phyloP scores from a whole-genome alignment of 2,329 filamentous ascomycete genomes.

The Epicoccum nigrum region DNA sequence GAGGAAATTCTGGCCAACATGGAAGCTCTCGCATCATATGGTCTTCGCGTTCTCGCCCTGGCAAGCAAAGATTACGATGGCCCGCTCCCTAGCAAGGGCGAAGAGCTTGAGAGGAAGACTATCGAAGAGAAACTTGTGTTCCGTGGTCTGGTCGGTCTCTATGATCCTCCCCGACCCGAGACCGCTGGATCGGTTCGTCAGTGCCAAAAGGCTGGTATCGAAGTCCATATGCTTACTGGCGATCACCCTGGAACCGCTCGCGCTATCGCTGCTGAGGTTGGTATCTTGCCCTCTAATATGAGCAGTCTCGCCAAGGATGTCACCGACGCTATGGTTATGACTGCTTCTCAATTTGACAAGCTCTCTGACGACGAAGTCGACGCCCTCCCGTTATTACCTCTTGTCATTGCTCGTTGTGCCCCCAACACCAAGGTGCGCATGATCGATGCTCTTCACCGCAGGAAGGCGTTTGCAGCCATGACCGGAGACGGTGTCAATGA shows the following conservation, averaged over 20 bases:
- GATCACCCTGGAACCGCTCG: constrained; percentile 54
- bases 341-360: constrained; percentile 50
- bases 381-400: constrained; percentile 46
- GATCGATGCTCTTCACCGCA: constrained; percentile 51
- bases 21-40: constrained; percentile 68
- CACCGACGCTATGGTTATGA: constrained; percentile 40
- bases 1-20: constrained; percentile 68
- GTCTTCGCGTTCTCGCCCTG: constrained; percentile 71
- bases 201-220: constrained; percentile 45
- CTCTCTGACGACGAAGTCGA: constrained; percentile 52
- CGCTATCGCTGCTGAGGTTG: constrained; percentile 54
- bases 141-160: constrained; percentile 79
- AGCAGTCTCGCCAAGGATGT: constrained; percentile 42
- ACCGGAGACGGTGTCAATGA: constrained; percentile 55
- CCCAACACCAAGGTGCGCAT: constrained; percentile 55
- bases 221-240: constrained; percentile 56
- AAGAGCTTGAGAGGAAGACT: constrained; percentile 60
- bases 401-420: constrained; percentile 53
- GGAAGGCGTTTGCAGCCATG: constrained; percentile 51
- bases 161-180: constrained; percentile 82
- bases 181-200: constrained; percentile 62
- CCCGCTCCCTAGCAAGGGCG: constrained; percentile 48
- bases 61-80: constrained; percentile 57
- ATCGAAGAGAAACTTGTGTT: constrained; percentile 74
- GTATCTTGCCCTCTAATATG: constrained; percentile 52